Evolutionary conservation across 2,329 filamentous ascomycete genomes (phyloP).

Genomic region (Pseudodiploospora longispora): DNA sequence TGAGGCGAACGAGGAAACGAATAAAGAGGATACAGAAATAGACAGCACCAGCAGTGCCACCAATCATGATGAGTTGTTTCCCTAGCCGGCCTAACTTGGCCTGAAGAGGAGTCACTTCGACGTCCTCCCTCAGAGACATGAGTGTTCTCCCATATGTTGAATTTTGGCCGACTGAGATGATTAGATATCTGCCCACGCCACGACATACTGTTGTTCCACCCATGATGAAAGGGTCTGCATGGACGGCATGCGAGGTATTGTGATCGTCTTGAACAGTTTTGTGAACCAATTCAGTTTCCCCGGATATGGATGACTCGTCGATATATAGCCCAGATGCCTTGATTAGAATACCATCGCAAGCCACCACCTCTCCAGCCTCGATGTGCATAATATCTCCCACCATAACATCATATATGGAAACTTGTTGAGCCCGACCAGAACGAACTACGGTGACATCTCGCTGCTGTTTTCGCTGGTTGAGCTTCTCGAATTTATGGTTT

Average conservation of each 20-base stretch:
- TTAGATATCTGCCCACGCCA: constrained; percentile 67
- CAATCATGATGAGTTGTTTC: constrained; percentile 56
- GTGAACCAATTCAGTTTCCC: constrained; percentile 65
- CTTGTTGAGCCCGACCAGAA: constrained; percentile 62
- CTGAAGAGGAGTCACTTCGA: constrained; percentile 70
- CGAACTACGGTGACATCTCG: constrained; percentile 65
- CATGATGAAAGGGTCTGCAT: constrained; percentile 68
- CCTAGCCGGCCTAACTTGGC: constrained; percentile 69
- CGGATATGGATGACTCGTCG: constrained; percentile 69
- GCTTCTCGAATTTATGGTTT: constrained; percentile 69
- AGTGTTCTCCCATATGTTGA: constrained; percentile 71
- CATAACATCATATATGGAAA: constrained; percentile 62
- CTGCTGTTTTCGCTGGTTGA: constrained; percentile 74
- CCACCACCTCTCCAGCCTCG: constrained; percentile 64
- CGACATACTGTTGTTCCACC: constrained; percentile 72
- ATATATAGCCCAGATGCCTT: constrained; percentile 46
- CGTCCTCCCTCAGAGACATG: constrained; percentile 69
- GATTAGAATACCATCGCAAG: constrained; percentile 63
- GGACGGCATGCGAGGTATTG: constrained; percentile 41
- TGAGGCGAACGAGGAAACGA: constrained; percentile 27
- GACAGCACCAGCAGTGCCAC: constrained; percentile 30
- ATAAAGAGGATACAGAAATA: constrained; percentile 35
- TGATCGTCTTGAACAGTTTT: constrained; percentile 55
- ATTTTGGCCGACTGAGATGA: constrained; percentile 65
- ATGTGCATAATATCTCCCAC: constrained; percentile 68